Conservation (phyloP, 2,329 filamentous ascomycete species). For the Sarocladium kiliense region DNA sequence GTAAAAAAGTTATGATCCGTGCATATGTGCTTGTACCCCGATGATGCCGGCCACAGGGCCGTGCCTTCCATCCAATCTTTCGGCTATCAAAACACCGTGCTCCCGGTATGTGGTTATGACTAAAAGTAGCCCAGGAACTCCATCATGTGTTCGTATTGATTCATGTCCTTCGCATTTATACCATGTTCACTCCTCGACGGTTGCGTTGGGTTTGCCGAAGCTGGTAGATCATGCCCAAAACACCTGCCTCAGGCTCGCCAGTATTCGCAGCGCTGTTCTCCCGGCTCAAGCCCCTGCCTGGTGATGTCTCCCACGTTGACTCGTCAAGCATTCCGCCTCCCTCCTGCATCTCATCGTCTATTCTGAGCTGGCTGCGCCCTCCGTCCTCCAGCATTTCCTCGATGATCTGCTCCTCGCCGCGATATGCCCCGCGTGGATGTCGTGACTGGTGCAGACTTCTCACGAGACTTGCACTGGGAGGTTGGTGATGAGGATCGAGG, state of each 20-base stretch:
- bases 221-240: conserved; percentile 54
- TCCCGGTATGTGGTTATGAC: not conserved
- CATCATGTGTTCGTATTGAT: not conserved
- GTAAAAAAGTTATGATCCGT: no score
- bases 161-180: not conserved
- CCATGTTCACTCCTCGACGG: conserved; percentile 28
- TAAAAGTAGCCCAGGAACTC: not conserved
- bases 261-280: conserved; percentile 44
- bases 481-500: conserved; percentile 72
- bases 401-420: conserved; percentile 44
- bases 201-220: conserved; percentile 42
- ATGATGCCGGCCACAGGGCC: no score
- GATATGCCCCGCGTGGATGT: conserved; percentile 38
- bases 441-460: conserved; percentile 44
- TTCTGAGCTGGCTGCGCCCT: conserved; percentile 37
- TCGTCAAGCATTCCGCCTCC: conserved; percentile 47
- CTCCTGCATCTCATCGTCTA: conserved; percentile 49
- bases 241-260: conserved; percentile 46
- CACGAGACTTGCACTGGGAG: conserved; percentile 41
- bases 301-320: conserved; percentile 53
- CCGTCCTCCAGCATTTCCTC: conserved; percentile 58
- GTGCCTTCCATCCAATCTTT: not conserved
- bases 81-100: not conserved
- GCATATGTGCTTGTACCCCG: no score
- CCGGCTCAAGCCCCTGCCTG: conserved; percentile 43